Percentiles rank a stretch among this genome's conserved stretches.
phyloP scores from a whole-genome alignment of 2,329 filamentous ascomycete genomes.

The Alternaria panax region DNA sequence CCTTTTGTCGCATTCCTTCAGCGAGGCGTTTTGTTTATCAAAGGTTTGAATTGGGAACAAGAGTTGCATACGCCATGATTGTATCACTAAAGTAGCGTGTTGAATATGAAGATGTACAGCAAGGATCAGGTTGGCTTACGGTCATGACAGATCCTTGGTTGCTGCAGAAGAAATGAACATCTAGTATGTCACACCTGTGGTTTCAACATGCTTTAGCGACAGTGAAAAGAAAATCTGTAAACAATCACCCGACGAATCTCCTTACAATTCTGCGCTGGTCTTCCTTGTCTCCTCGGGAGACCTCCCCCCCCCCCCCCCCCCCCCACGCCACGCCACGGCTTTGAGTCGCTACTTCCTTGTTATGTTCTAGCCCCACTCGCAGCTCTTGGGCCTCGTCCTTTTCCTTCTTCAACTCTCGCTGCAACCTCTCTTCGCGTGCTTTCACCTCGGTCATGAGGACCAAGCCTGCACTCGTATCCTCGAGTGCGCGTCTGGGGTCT shows the following conservation, averaged over 20 bases:
- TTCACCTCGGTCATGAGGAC: background rate
- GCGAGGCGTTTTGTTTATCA: conserved; percentile 22
- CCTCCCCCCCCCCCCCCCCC: too few species aligned
- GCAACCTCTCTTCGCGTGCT: background rate
- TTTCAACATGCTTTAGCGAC: background rate
- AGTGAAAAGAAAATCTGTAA: background rate
- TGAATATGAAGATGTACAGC: conserved; percentile 3
- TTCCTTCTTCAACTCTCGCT: background rate
- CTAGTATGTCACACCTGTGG: background rate
- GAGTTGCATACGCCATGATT: conserved; percentile 8
- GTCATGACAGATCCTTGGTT: background rate
- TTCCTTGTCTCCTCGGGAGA: background rate
- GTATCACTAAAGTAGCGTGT: conserved; percentile 9
- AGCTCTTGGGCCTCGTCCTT: background rate
- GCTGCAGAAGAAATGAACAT: background rate
- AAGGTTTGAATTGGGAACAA: background rate
- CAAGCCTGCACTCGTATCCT: background rate
- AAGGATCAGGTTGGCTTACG: background rate
- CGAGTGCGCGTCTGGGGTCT: background rate
- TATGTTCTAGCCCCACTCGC: background rate
- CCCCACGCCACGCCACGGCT: too few species aligned
- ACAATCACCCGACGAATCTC: background rate
- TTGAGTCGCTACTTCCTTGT: too few species aligned
- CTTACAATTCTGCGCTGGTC: background rate
- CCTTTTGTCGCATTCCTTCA: conserved; percentile 18